phyloP scores from a whole-genome alignment of 257 asterid species.

The Coffea eugenioides region DNA sequence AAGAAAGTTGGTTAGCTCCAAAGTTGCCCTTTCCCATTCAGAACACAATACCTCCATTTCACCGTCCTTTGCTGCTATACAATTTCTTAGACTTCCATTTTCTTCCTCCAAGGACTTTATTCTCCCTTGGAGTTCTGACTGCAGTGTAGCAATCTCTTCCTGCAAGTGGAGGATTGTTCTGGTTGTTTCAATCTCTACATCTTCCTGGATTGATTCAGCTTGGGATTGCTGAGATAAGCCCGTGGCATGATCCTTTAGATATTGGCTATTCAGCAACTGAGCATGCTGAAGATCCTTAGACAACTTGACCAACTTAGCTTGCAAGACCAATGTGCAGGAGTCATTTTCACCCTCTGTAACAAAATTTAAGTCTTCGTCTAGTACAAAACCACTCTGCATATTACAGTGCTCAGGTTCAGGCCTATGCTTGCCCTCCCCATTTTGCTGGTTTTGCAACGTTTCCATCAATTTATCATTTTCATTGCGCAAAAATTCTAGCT shows the following conservation, averaged over 20 bases:
- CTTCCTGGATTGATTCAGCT: constrained; percentile 48
- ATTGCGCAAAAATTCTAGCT: constrained; percentile 38
- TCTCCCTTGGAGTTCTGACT: constrained; percentile 52
- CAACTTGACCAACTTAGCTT: constrained; percentile 51
- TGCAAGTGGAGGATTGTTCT: constrained; percentile 61
- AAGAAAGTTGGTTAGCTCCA: constrained; percentile 78
- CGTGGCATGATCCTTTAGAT: constrained; percentile 42
- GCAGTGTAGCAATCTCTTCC: constrained; percentile 61
- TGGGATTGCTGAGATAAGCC: constrained; percentile 42
- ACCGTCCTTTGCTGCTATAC: constrained; percentile 59
- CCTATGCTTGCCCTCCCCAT: constrained; percentile 16
- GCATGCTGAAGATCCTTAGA: constrained; percentile 51
- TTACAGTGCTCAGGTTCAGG: constrained; percentile 16
- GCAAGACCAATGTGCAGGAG: constrained; percentile 30
- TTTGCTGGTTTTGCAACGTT: constrained; percentile 30
- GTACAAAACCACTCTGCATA: constrained; percentile 14
- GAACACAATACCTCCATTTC: constrained; percentile 47
- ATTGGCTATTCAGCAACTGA: constrained; percentile 35
- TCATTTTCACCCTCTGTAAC: constrained; percentile 31
- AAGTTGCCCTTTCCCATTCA: constrained; percentile 86
- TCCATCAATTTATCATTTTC: constrained; percentile 44
- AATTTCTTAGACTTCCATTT: constrained; percentile 49
- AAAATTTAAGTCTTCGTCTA: constrained; percentile 24
- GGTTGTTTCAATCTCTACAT: constrained; percentile 71
- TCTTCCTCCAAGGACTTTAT: constrained; percentile 60